These are phyloP conservation scores for Linnemannia schmuckeri DNA, from an alignment of 192 early-diverging fungal species.

Conservation along the genomic window DNA sequence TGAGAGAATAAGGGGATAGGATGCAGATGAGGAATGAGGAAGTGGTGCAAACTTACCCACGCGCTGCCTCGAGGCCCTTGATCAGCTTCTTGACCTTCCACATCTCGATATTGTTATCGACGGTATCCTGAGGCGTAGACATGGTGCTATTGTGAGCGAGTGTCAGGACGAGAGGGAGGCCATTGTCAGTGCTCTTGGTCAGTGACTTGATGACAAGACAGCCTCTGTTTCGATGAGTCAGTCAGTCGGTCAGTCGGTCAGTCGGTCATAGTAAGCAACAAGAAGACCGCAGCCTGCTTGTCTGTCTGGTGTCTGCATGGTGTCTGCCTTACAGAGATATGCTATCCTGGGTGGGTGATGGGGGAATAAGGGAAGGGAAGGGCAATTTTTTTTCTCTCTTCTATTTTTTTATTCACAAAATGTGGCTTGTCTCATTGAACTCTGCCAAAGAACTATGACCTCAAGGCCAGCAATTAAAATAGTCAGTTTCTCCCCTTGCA, in stretches of 20 bases:
- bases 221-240: neutral
- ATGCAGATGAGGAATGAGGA: neutral
- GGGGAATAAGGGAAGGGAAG: constrained; percentile 15
- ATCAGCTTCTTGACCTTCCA: constrained; percentile 99
- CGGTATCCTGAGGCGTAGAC: constrained; percentile 59
- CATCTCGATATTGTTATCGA: constrained; percentile 93
- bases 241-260: neutral
- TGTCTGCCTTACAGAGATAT: constrained; percentile 27
- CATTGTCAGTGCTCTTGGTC: neutral
- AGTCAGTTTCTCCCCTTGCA: neutral
- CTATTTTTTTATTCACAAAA: constrained; percentile 5
- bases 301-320: neutral
- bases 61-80: constrained; percentile 93
- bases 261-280: neutral
- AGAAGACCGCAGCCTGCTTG: no score
- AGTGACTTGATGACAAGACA: neutral
- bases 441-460: no score
- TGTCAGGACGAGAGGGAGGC: neutral
- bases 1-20: neutral
- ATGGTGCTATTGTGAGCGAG: constrained; percentile 18
- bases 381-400: neutral
- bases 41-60: constrained; percentile 74
- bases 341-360: constrained; percentile 31
- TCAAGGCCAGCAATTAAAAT: no score
- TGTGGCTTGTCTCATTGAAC: neutral